phyloP scores from a whole-genome alignment of 805 yeast genomes.

The Alloascoidea hylecoeti region DNA sequence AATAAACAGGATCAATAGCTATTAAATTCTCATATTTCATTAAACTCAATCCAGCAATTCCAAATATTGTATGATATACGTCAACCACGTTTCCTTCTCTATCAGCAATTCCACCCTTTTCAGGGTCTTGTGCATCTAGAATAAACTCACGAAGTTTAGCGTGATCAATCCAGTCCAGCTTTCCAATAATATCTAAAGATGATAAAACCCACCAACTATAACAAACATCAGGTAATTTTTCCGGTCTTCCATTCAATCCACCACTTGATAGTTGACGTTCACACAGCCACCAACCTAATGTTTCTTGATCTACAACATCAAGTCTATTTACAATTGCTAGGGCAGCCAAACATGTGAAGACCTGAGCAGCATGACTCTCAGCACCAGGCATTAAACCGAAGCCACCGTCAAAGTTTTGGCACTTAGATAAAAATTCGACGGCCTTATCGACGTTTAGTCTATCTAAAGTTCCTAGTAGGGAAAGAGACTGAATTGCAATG shows the following conservation, averaged over 20 bases:
- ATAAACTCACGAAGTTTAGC: slow-evolving; percentile 53
- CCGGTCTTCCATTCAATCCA: slow-evolving; percentile 94
- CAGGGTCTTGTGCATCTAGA: slow-evolving; percentile 59
- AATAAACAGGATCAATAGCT: slow-evolving; percentile 75
- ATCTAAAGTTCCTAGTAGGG: slow-evolving; percentile 52
- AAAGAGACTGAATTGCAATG: slow-evolving; percentile 60
- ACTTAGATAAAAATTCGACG: slow-evolving; percentile 43
- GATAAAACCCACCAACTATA: slow-evolving; percentile 97
- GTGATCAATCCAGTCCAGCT: slow-evolving; percentile 66
- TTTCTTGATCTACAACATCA: slow-evolving; percentile 26
- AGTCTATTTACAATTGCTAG: slow-evolving; percentile 53
- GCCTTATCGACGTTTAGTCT: slow-evolving; percentile 42
- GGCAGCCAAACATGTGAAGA: slow-evolving; percentile 74
- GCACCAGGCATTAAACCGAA: slow-evolving; percentile 92
- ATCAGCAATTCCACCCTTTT: slow-evolving; percentile 84
- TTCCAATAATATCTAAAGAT: slow-evolving; percentile 50
- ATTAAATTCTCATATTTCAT: slow-evolving; percentile 46
- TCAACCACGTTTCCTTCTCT: slow-evolving; percentile 85
- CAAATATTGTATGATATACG: slow-evolving; percentile 86
- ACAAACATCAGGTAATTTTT: slow-evolving; percentile 93
- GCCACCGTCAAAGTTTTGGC: slow-evolving; percentile 92
- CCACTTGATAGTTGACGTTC: slow-evolving; percentile 83
- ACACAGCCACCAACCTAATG: slow-evolving; percentile 73
- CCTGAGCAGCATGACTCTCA: slow-evolving; percentile 90
- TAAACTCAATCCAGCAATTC: slow-evolving; percentile 75